These are phyloP conservation scores for Penicillium mononematosum DNA, from an alignment of 495 filamentous ascomycete species.

Conservation along the genomic window DNA sequence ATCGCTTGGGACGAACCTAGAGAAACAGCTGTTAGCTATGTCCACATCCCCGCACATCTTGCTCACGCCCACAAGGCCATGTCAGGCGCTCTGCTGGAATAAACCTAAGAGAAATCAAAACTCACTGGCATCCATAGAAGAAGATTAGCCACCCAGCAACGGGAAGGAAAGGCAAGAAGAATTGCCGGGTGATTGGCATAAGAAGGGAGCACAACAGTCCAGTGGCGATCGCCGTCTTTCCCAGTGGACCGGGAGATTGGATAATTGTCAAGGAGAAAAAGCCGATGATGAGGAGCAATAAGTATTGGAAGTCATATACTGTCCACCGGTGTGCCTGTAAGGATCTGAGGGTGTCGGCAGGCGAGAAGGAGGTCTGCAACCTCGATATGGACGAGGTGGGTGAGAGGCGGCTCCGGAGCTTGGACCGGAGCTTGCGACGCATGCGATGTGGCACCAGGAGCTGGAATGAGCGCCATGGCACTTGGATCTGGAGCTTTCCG, in stretches of 20 bases:
- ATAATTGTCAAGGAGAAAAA: slow-evolving; percentile 82
- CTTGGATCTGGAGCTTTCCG: slow-evolving; percentile 48
- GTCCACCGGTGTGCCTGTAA: slow-evolving; percentile 79
- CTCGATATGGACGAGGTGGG: slow-evolving; percentile 69
- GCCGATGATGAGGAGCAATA: slow-evolving; percentile 66
- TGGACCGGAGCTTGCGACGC: slow-evolving; percentile 70
- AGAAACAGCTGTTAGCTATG: slow-evolving; percentile 19
- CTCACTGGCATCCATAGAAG: slow-evolving; percentile 89
- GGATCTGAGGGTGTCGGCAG: slow-evolving; percentile 66
- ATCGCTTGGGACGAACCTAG: slow-evolving; percentile 78
- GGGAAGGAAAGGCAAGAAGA: slow-evolving; percentile 83
- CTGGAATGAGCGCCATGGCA: slow-evolving; percentile 52
- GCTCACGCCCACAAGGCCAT: background rate
- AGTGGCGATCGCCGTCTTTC: slow-evolving; percentile 67
- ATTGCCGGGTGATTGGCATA: slow-evolving; percentile 85
- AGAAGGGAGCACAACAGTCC: slow-evolving; percentile 68
- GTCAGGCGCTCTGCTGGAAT: slow-evolving; percentile 12
- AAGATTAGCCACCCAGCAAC: slow-evolving; percentile 82
- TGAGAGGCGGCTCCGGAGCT: slow-evolving; percentile 68
- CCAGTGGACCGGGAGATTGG: slow-evolving; percentile 66
- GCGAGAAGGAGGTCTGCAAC: slow-evolving; percentile 79
- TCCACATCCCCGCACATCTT: background rate
- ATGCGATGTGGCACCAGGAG: slow-evolving; percentile 65
- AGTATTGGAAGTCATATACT: slow-evolving; percentile 81
- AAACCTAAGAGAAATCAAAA: slow-evolving; percentile 17